These are phyloP conservation scores for Geotrichum siamense DNA, from an alignment of 1,139 yeast species.

Conservation along the genomic window DNA sequence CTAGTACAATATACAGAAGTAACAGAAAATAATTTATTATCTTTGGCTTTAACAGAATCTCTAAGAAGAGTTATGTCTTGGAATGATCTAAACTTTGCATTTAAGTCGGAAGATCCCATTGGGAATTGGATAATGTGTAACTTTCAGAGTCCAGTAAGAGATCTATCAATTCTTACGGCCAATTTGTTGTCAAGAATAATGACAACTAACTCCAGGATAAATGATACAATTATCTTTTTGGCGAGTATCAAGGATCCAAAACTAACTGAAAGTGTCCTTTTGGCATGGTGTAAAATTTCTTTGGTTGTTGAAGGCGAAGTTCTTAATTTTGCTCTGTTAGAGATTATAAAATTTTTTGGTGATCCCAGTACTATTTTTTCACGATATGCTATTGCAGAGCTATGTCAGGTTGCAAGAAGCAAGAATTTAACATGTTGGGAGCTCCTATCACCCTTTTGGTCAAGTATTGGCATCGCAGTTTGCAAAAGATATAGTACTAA, in stretches of 20 bases:
- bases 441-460: constrained; percentile 69
- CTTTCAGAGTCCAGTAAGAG: constrained; percentile 26
- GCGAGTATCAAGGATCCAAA: too few relatives aligned
- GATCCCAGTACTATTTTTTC: constrained; percentile 55
- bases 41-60: constrained; percentile 18
- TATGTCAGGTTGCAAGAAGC: constrained; percentile 42
- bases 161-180: constrained; percentile 27
- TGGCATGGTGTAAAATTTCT: constrained; percentile 56
- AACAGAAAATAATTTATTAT: constrained; percentile 17
- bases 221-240: constrained; percentile 4
- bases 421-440: constrained; percentile 42
- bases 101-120: constrained; percentile 20
- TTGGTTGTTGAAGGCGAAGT: constrained; percentile 54
- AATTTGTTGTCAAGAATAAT: constrained; percentile 21
- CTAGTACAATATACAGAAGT: constrained; percentile 14
- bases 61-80: constrained; percentile 21
- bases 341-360: constrained; percentile 53
- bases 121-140: constrained; percentile 29
- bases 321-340: constrained; percentile 52
- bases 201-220: constrained; percentile 17
- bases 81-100: constrained; percentile 21
- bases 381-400: constrained; percentile 54
- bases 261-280: constrained; percentile 61
- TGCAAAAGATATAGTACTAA: constrained; percentile 47
- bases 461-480: constrained; percentile 61